A percentile compares a stretch with the other conserved stretches of the same genome.
phyloP scores from a whole-genome alignment of 208 protist species.

The Acanthamoeba culbertsoni region DNA sequence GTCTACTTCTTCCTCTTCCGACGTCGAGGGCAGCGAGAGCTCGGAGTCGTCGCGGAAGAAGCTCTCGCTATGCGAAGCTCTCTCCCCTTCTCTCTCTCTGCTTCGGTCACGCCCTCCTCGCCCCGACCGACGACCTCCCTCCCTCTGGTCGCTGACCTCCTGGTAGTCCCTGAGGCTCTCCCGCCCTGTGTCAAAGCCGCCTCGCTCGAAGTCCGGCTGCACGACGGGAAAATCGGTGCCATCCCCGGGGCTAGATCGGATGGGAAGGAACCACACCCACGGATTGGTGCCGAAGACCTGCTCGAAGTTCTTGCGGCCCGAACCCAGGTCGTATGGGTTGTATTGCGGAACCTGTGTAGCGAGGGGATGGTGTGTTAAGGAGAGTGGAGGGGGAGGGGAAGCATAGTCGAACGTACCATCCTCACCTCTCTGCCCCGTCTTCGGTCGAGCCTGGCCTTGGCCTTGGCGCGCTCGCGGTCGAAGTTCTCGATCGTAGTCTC shows the following conservation, averaged over 20 bases:
- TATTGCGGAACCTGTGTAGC: neutral
- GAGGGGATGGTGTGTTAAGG: neutral
- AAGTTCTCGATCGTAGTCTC: conserved; percentile 56
- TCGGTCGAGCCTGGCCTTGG: neutral
- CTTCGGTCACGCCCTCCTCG: no score
- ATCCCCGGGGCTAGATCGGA: neutral
- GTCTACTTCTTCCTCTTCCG: no score
- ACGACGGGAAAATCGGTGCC: conserved; percentile 28
- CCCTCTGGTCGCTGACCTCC: no score
- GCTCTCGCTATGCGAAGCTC: no score
- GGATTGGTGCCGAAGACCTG: conserved; percentile 59
- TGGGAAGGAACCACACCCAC: conserved; percentile 59
- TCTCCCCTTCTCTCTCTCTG: no score
- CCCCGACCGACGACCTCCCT: no score
- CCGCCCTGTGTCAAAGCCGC: no score
- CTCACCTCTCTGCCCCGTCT: neutral
- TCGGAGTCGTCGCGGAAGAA: no score
- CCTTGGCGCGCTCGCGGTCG: neutral
- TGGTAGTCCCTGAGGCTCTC: no score
- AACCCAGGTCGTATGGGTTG: conserved; percentile 24
- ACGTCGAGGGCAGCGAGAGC: no score
- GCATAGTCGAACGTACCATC: neutral
- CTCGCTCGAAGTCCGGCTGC: neutral
- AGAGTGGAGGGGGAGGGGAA: neutral
- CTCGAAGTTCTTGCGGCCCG: conserved; percentile 20